Base-by-base conservation (phyloP, 495 filamentous ascomycete species). In the Penicillium fimorum region DNA sequence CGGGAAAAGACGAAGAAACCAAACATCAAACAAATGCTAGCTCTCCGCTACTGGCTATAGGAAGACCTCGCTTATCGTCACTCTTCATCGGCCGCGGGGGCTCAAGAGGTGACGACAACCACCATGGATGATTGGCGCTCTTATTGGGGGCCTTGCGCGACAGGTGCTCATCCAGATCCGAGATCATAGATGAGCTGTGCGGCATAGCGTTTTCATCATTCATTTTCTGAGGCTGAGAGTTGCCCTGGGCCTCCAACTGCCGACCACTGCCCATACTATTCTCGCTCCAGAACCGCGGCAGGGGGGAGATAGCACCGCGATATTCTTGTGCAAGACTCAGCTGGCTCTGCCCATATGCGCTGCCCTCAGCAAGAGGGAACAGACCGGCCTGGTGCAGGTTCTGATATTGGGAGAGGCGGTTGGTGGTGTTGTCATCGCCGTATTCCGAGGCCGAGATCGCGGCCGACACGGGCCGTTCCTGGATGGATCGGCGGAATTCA, bases 211-310 rank as follows among this genome's bases (percentile, higher is more conserved):
- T 56, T 18, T 53, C 56, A n/a, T 50, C 46, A 29, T 58, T 47
- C 4, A 50, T 45, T 18, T 50, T 43, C 11, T 15, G 53, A 9
- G 51, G 22, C 13, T 15, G n/a, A 30, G 53, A 30, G 32, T 56
- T 59, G 18, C 45, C 40, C n/a, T 65, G 55, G 51, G 55, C 59
- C 10, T 63, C 70, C 32, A 64, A 50, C 2, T 55, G 69, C 27
- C 51, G 62, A 20, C 51, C 46, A 62, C 67, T 70, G 47, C 55
- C 62, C 38, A 78, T 42, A 43, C 72, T 76, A 22, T 64, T 57
- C 29, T 78, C 72, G 46, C 73, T 78, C 65, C 69, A 72, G 55
- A 72, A 73, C n/a, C 66, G 70, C 10, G 75, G 75, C 4, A 78
- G 64, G 1, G 74, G 72, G n/a, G 75, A 66, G 49, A 78, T 73